phyloP scores from a whole-genome alignment of 371 early-diverging fungal species.

The Mucor lusitanicus region DNA sequence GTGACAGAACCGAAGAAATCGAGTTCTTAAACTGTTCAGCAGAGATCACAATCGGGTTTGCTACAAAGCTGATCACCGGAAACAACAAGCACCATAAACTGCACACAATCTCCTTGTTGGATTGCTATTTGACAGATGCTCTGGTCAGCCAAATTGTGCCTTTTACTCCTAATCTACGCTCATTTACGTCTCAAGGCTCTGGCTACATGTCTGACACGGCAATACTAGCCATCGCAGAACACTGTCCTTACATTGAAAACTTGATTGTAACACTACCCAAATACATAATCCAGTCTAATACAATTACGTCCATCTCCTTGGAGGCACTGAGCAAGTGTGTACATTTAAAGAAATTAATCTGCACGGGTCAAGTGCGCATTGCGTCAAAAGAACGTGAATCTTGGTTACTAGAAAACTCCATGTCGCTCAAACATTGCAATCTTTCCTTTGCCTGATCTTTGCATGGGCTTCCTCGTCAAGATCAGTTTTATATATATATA shows the following conservation, averaged over 20 bases:
- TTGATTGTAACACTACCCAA: constrained; percentile 17
- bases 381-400: neutral
- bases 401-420: neutral
- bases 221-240: constrained; percentile 9
- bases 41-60: neutral
- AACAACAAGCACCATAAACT: neutral
- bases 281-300: constrained; percentile 21
- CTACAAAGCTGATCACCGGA: neutral
- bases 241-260: constrained; percentile 14
- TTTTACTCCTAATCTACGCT: neutral
- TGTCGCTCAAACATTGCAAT: constrained; percentile 6
- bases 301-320: constrained; percentile 14
- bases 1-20: neutral
- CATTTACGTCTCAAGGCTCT: constrained; percentile 5
- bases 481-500: neutral
- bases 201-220: constrained; percentile 19
- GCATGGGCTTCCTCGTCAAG: neutral
- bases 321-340: constrained; percentile 6
- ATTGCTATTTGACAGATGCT: constrained; percentile 1
- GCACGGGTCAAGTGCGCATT: constrained; percentile 22
- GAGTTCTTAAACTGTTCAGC: neutral
- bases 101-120: neutral
- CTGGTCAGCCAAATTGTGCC: neutral
- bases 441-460: neutral
- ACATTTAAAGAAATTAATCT: constrained; percentile 12